Base-by-base conservation (phyloP, 2,329 filamentous ascomycete genomes). In the Penicillium sp. region DNA sequence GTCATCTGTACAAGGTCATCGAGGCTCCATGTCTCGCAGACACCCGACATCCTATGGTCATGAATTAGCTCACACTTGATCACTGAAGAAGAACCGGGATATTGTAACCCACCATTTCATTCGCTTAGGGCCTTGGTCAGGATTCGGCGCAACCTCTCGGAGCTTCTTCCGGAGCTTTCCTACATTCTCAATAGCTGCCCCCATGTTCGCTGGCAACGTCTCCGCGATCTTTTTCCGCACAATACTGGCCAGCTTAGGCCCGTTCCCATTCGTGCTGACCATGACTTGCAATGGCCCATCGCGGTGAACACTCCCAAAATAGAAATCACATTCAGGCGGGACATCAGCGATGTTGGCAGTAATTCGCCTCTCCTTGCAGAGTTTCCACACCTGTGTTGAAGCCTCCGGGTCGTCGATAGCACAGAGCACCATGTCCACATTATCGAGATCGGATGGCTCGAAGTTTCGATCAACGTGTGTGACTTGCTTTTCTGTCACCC, bases 241-340 rank as follows among this genome's bases (percentile, higher is more conserved):
- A 48, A 93, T 87, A 65, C 91, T 93, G 10, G 94, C 94, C 62
- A 99, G 79, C 71, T 93, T 88, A 0, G 94, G 94, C 0, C 94
- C 94, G 73, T 96, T 97, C 52, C 94, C 94, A 73, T 97, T 99
- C 37, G 94, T 99, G 78, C 90, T 95, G 67, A 99, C 93, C 94
- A 99, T 99, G 69, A 99, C 89, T 80, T 99, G 94, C 60, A 99
- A 77, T 6, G 94, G 94, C 0, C 94, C 94, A 73, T 99, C 94
- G 50, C 94, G 88, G 77, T 99, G 91, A 40, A 97, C 88, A 72
- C 90, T 94, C 62, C 94, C 94, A 78, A 99, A 99, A 81, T 97
- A 99, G 73, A 99, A 99, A 72, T 99, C 94, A 76, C 94, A 99
- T 75, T 99, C 94, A 0, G 91, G 85, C 0, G 94, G 94, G 4